Percentiles rank a stretch among this genome's conserved stretches.
phyloP scores from a whole-genome alignment of 2,329 filamentous ascomycete species.

The Lachnellula occidentalis region DNA sequence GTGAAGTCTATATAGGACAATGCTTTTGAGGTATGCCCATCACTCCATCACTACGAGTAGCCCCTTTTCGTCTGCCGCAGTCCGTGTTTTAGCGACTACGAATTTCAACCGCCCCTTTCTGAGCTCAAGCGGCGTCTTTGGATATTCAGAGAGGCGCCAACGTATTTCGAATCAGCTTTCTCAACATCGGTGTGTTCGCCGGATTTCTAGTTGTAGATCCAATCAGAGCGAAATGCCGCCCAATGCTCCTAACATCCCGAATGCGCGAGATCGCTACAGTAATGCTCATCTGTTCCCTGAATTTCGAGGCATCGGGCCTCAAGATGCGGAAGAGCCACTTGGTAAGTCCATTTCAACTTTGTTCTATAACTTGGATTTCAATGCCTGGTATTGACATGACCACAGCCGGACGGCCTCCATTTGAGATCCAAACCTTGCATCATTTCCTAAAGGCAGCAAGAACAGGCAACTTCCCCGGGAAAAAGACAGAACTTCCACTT shows the following conservation, averaged over 20 bases:
- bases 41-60: background rate
- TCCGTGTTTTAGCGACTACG: background rate
- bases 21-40: background rate
- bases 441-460: slow-evolving; percentile 14
- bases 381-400: background rate
- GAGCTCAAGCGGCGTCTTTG: background rate
- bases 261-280: background rate
- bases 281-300: background rate
- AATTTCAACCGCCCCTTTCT: background rate
- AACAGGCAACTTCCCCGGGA: slow-evolving; percentile 15
- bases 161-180: background rate
- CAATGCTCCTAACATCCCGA: background rate
- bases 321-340: slow-evolving; percentile 14
- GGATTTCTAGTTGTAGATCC: background rate
- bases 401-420: slow-evolving; percentile 5
- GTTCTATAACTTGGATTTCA: background rate
- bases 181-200: background rate
- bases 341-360: slow-evolving; percentile 6
- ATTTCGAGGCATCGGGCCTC: slow-evolving; percentile 1
- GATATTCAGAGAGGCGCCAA: background rate
- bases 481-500: slow-evolving; percentile 10
- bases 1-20: no score
- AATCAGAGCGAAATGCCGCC: no score
- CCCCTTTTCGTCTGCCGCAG: background rate
- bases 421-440: slow-evolving; percentile 11